phyloP scores from a whole-genome alignment of 1,139 yeast genomes.

The Pichia terricola region DNA sequence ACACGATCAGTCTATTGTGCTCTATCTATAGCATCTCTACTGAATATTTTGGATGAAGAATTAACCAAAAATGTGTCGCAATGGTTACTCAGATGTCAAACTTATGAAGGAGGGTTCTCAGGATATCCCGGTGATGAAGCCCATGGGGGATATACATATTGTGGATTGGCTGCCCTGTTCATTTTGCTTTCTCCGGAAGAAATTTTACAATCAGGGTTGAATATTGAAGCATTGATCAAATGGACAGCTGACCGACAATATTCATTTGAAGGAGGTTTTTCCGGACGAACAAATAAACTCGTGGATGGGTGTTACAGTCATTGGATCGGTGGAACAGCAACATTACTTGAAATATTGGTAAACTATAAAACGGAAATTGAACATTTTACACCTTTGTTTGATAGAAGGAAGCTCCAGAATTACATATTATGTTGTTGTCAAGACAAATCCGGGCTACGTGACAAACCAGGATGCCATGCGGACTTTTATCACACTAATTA shows the following conservation, averaged over 20 bases:
- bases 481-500: constrained; percentile 93
- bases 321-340: constrained; percentile 83
- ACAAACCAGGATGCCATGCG: constrained; percentile 74
- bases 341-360: constrained; percentile 49
- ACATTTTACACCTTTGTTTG: constrained; percentile 28
- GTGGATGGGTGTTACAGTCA: constrained; percentile 96
- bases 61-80: constrained; percentile 42
- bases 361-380: constrained; percentile 10
- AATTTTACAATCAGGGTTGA: constrained; percentile 13
- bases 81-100: constrained; percentile 71
- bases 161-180: constrained; percentile 71
- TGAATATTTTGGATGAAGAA: constrained; percentile 55
- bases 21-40: constrained; percentile 58
- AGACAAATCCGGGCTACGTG: constrained; percentile 51
- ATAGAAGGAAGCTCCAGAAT: constrained; percentile 46
- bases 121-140: constrained; percentile 81
- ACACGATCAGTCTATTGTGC: constrained; percentile 86
- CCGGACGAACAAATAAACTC: constrained; percentile 84
- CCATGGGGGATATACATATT: constrained; percentile 93
- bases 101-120: constrained; percentile 93
- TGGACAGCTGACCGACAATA: constrained; percentile 73
- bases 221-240: constrained; percentile 35
- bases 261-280: constrained; percentile 70
- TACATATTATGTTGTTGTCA: constrained; percentile 78
- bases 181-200: constrained; percentile 32